Conservation (phyloP, 2,329 filamentous ascomycete genomes). For the Fusarium sp. region DNA sequence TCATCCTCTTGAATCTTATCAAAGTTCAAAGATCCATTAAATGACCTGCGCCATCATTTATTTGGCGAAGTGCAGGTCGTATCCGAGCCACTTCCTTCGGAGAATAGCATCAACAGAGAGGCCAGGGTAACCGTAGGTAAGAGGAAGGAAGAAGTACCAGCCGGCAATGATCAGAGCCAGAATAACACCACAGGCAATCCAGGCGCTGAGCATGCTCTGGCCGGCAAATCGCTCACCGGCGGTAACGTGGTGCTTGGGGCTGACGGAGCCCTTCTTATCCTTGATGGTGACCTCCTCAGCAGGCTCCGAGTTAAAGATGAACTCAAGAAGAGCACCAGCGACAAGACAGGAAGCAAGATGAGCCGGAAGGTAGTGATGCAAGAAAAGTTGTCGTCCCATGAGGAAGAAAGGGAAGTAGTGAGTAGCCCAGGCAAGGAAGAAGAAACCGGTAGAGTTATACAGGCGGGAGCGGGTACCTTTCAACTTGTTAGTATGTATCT, state of each 20-base stretch:
- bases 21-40: neutral
- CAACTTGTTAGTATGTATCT: slow-evolving; percentile 48
- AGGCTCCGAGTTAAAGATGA: slow-evolving; percentile 93
- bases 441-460: slow-evolving; percentile 99
- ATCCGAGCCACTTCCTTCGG: slow-evolving; percentile 93
- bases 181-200: slow-evolving; percentile 81
- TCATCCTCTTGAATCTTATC: neutral
- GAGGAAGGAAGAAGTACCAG: slow-evolving; percentile 93
- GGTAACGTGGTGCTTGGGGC: slow-evolving; percentile 73
- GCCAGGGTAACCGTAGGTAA: slow-evolving; percentile 95
- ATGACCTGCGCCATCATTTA: slow-evolving; percentile 58
- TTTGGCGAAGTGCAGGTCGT: slow-evolving; percentile 99
- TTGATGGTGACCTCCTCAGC: slow-evolving; percentile 65
- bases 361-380: slow-evolving; percentile 96
- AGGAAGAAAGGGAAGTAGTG: slow-evolving; percentile 98
- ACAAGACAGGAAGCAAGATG: slow-evolving; percentile 92
- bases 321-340: slow-evolving; percentile 91
- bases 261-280: slow-evolving; percentile 59
- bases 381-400: slow-evolving; percentile 97
- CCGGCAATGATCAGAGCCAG: slow-evolving; percentile 75
- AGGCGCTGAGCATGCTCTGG: slow-evolving; percentile 81
- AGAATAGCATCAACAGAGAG: slow-evolving; percentile 82
- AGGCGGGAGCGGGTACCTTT: slow-evolving; percentile 88
- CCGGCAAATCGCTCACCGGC: slow-evolving; percentile 83
- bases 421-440: slow-evolving; percentile 97